Evolutionary conservation across 371 early-diverging fungal genomes (phyloP).

Genomic region (Lichtheimia hyalospora): DNA sequence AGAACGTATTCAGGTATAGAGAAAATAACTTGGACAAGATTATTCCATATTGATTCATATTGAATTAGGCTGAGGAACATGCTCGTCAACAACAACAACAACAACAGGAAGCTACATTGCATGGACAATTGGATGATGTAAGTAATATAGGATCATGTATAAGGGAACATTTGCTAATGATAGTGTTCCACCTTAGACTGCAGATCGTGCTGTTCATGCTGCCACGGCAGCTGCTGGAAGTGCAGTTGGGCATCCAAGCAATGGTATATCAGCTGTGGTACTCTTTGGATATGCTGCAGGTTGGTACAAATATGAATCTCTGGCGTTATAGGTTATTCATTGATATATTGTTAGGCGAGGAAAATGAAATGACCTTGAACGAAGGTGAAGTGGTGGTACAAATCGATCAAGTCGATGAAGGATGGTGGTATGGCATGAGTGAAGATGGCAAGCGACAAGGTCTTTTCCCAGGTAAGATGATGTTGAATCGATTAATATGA

Average conservation of each 20-base stretch:
- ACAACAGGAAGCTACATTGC: conserved; percentile 11
- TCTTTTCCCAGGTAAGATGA: conserved; percentile 72
- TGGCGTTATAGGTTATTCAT: neutral
- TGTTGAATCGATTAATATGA: neutral
- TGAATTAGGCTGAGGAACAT: neutral
- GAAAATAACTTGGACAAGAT: too few species aligned
- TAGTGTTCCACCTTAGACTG: conserved; percentile 16
- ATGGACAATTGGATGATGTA: conserved; percentile 15
- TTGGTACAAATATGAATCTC: conserved; percentile 11
- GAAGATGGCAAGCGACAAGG: conserved; percentile 79
- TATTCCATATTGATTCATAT: too few species aligned
- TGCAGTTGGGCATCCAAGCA: conserved; percentile 21
- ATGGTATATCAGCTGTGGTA: conserved; percentile 58
- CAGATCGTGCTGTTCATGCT: conserved; percentile 34
- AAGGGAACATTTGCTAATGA: neutral
- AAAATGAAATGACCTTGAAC: conserved; percentile 81
- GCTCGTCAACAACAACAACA: conserved; percentile 2
- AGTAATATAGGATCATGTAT: neutral
- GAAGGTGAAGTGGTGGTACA: conserved; percentile 81
- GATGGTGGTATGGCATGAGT: conserved; percentile 90
- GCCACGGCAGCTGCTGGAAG: conserved; percentile 26
- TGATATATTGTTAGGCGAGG: conserved; percentile 49
- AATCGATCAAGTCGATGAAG: conserved; percentile 77
- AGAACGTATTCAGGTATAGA: conserved; percentile 16
- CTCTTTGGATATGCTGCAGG: conserved; percentile 76